A percentile compares a stretch with the other conserved stretches of the same genome.
Conservation (phyloP, 2,329 filamentous ascomycete genomes). For the Ophiosphaerella herpotricha region DNA sequence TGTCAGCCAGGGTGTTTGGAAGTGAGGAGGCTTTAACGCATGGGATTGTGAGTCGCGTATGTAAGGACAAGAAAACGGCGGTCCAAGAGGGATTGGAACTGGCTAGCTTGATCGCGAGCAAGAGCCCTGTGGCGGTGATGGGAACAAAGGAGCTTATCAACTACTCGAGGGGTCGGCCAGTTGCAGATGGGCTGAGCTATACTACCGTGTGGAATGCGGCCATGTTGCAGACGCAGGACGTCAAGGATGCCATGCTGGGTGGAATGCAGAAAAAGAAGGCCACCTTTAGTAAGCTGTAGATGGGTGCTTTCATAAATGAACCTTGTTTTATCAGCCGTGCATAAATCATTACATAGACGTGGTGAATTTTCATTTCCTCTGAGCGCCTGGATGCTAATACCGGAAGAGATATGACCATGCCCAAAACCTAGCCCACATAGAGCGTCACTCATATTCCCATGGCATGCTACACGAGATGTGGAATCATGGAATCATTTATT, state of each 20-base stretch:
- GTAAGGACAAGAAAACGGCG: conserved; percentile 63
- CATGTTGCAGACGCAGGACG: conserved; percentile 79
- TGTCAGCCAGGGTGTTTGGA: conserved; percentile 72
- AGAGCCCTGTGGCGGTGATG: conserved; percentile 87
- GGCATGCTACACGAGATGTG: conserved; percentile 46
- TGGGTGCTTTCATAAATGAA: too few relatives aligned
- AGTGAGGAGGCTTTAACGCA: conserved; percentile 70
- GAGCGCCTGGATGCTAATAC: conserved; percentile 50
- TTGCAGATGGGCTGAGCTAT: conserved; percentile 80
- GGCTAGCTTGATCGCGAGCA: conserved; percentile 69
- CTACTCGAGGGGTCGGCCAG: conserved; percentile 75
- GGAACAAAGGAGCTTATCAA: conserved; percentile 88
- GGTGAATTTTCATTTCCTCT: conserved; percentile 50
- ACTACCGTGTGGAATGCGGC: conserved; percentile 87
- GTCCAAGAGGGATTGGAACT: conserved; percentile 63
- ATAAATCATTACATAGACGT: conserved; percentile 33
- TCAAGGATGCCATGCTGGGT: conserved; percentile 73
- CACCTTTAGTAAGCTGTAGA: conserved; percentile 80
- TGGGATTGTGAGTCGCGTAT: conserved; percentile 71
- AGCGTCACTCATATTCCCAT: conserved; percentile 44
- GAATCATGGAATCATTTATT: conserved; percentile 40
- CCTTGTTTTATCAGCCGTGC: too few relatives aligned
- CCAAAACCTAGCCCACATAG: conserved; percentile 41
- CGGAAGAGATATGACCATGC: conserved; percentile 42
- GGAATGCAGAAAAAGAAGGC: conserved; percentile 79